Conservation (phyloP, 2,329 filamentous ascomycete genomes). For the Penicillium sp. region DNA sequence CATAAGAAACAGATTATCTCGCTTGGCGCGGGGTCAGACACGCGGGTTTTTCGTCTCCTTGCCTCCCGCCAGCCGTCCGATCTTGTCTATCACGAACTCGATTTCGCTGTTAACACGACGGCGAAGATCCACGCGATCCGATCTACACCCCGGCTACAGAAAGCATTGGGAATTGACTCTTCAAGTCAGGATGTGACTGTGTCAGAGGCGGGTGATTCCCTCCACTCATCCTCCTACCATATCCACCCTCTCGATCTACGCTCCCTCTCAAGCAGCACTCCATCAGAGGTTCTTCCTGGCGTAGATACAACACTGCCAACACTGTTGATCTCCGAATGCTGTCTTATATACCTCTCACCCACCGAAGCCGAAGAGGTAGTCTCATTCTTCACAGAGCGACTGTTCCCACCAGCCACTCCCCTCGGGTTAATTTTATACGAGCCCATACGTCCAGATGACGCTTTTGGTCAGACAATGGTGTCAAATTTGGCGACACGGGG, state of each 20-base stretch:
- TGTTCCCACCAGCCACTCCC: slow-evolving; percentile 43
- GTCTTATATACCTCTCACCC: slow-evolving; percentile 80
- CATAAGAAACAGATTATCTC: slow-evolving; percentile 74
- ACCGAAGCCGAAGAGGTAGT: slow-evolving; percentile 65
- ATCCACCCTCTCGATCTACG: slow-evolving; percentile 72
- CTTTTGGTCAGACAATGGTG: slow-evolving; percentile 91
- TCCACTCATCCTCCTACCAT: slow-evolving; percentile 51
- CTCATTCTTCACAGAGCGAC: slow-evolving; percentile 60
- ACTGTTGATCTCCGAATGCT: slow-evolving; percentile 89
- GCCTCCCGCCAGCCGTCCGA: slow-evolving; percentile 42
- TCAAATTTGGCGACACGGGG: slow-evolving; percentile 79
- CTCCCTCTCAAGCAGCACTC: slow-evolving; percentile 41
- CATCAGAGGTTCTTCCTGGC: slow-evolving; percentile 39
- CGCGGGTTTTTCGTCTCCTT: slow-evolving; percentile 76
- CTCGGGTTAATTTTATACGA: slow-evolving; percentile 78
- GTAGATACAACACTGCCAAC: slow-evolving; percentile 67
- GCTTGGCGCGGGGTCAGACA: slow-evolving; percentile 91
- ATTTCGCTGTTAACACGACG: slow-evolving; percentile 74
- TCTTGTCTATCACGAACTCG: slow-evolving; percentile 85
- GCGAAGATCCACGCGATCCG: slow-evolving; percentile 59
- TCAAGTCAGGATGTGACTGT: slow-evolving; percentile 35
- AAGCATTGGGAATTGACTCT: slow-evolving; percentile 29
- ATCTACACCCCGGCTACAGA: slow-evolving; percentile 32
- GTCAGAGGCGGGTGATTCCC: slow-evolving; percentile 39
- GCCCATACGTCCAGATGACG: slow-evolving; percentile 76